Evolutionary conservation across 352 stramenopile species (phyloP).

Genomic region (Phytophthora ohioensis): DNA sequence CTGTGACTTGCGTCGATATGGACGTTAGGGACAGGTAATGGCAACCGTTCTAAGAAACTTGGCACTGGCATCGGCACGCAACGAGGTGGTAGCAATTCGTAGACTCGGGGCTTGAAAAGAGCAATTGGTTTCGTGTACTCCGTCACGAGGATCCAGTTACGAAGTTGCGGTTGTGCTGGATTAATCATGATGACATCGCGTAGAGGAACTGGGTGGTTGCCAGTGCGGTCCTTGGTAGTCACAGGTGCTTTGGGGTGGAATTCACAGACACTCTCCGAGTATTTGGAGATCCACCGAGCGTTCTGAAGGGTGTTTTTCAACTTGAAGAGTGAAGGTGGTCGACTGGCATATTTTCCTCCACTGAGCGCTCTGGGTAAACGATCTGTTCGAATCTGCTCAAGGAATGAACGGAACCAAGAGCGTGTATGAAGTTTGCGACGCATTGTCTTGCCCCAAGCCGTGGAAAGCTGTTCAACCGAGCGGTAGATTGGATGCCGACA

Average conservation of each 20-base stretch:
- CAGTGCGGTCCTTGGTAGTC: conserved; percentile 77
- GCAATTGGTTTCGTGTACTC: conserved; percentile 68
- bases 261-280: conserved; percentile 63
- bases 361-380: conserved; percentile 48
- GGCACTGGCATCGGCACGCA: conserved; percentile 91
- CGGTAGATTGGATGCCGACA: conserved; percentile 94
- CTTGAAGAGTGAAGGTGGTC: conserved; percentile 69
- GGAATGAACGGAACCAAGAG: conserved; percentile 91
- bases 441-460: conserved; percentile 90
- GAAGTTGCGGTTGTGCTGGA: conserved; percentile 59
- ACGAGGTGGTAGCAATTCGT: conserved; percentile 79
- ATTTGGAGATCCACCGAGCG: conserved; percentile 67
- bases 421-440: conserved; percentile 85
- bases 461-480: conserved; percentile 53
- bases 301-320: conserved; percentile 89
- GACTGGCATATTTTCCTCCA: conserved; percentile 36
- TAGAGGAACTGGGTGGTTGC: conserved; percentile 30
- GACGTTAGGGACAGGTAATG: conserved; percentile 74
- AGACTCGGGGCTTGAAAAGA: conserved; percentile 86
- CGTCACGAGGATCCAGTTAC: conserved; percentile 74
- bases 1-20: conserved; percentile 71
- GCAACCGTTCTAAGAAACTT: conserved; percentile 76
- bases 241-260: conserved; percentile 82
- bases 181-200: conserved; percentile 71
- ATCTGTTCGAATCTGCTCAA: conserved; percentile 86